Percentiles rank a stretch among this genome's conserved stretches.
These are phyloP conservation scores for Aspergillus melleus DNA, from an alignment of 2,329 filamentous ascomycete genomes.

Conservation along the genomic window DNA sequence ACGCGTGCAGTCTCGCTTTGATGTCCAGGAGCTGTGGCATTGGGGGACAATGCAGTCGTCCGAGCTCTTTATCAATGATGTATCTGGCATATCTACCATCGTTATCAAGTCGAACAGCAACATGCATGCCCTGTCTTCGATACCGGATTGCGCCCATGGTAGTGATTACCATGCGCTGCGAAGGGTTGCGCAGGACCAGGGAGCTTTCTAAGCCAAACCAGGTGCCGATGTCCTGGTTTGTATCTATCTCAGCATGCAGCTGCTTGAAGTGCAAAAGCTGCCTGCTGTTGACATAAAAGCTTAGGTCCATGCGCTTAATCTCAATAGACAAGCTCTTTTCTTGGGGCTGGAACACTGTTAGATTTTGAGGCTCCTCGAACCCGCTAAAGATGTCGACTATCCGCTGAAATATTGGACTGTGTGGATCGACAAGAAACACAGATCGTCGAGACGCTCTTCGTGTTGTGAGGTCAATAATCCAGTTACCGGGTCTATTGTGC, in stretches of 20 bases:
- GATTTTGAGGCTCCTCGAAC: slow-evolving; percentile 49
- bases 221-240: slow-evolving; percentile 59
- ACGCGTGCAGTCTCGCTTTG: slow-evolving; percentile 61
- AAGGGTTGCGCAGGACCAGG: slow-evolving; percentile 53
- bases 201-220: slow-evolving; percentile 62
- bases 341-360: slow-evolving; percentile 51
- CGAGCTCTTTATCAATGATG: slow-evolving; percentile 55
- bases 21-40: slow-evolving; percentile 57
- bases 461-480: slow-evolving; percentile 38
- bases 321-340: slow-evolving; percentile 45
- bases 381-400: slow-evolving; percentile 49
- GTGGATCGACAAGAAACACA: slow-evolving; percentile 51
- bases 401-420: slow-evolving; percentile 40
- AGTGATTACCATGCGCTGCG: slow-evolving; percentile 54
- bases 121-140: slow-evolving; percentile 42
- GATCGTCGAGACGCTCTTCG: slow-evolving; percentile 28
- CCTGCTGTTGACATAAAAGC: slow-evolving; percentile 51
- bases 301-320: slow-evolving; percentile 54
- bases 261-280: slow-evolving; percentile 50
- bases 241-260: slow-evolving; percentile 55
- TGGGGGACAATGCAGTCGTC: slow-evolving; percentile 57
- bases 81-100: slow-evolving; percentile 51
- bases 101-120: slow-evolving; percentile 41
- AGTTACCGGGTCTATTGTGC: slow-evolving; percentile 37
- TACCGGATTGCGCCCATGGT: slow-evolving; percentile 46